A percentile compares a stretch with the other conserved stretches of the same genome.
Conservation (phyloP, 345 rosid genomes). For the Moricandia arvensis region DNA sequence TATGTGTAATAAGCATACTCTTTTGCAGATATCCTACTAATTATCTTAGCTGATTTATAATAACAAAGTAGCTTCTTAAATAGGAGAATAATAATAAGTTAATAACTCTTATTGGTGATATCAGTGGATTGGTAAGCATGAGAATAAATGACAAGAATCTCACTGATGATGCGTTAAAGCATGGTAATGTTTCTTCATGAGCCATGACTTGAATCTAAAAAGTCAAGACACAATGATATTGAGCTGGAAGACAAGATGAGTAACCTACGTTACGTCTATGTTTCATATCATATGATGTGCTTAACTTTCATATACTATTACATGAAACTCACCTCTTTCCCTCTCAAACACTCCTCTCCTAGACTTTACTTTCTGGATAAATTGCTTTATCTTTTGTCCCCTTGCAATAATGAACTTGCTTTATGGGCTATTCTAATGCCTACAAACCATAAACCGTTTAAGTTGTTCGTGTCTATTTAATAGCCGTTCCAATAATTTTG, state of each 20-base stretch:
- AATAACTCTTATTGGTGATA: not conserved
- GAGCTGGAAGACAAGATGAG: no score
- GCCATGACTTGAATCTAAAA: not conserved
- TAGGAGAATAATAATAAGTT: no score
- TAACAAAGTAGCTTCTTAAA: no score
- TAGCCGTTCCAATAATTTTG: constrained; percentile 10
- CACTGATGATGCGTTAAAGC: not conserved
- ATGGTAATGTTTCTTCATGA: not conserved
- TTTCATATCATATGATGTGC: not conserved
- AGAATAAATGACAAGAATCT: not conserved
- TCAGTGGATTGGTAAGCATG: not conserved
- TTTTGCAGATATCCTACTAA: not conserved
- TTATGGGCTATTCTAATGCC: not conserved
- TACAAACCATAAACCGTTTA: constrained; percentile 16
- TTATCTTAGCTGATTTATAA: no score
- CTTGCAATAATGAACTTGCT: not conserved
- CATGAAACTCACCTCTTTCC: constrained; percentile 6
- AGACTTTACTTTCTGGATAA: constrained; percentile 10
- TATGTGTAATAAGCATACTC: constrained; percentile 6
- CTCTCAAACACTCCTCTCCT: not conserved
- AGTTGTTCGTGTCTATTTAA: constrained; percentile 23
- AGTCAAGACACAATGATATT: not conserved
- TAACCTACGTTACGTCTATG: no score
- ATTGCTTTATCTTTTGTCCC: not conserved
- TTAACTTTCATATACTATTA: not conserved